Evolutionary conservation across 805 yeast genomes (phyloP).

Genomic region (Ogataea minuta): DNA sequence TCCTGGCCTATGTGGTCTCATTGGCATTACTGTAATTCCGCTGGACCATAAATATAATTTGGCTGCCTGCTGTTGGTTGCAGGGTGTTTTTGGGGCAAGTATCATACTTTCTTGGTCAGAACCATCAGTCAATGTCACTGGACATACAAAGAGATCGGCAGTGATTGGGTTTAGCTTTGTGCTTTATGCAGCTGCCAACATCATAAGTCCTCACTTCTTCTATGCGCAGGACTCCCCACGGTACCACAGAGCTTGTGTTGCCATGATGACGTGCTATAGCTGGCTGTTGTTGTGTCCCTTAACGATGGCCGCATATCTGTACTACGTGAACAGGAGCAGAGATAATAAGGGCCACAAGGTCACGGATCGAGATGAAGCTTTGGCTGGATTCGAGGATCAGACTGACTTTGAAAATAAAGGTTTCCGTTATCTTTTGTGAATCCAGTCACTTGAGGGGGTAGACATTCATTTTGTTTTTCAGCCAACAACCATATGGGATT

Average conservation of each 20-base stretch:
- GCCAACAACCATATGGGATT: too few species aligned
- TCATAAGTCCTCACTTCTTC: slow-evolving; percentile 51
- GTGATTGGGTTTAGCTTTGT: slow-evolving; percentile 43
- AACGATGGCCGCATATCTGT: slow-evolving; percentile 24
- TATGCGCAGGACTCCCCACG: slow-evolving; percentile 42
- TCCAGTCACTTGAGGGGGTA: not conserved
- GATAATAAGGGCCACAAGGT: slow-evolving; percentile 33
- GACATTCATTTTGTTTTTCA: too few species aligned
- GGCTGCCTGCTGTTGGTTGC: slow-evolving; percentile 12
- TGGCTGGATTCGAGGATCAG: slow-evolving; percentile 33
- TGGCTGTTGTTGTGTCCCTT: slow-evolving; percentile 4
- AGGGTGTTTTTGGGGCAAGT: slow-evolving; percentile 15
- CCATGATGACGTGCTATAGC: slow-evolving; percentile 18
- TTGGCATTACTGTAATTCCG: slow-evolving; percentile 40
- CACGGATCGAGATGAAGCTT: slow-evolving; percentile 27
- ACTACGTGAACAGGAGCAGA: slow-evolving; percentile 40
- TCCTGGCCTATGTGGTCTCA: slow-evolving; percentile 42
- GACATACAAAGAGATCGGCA: slow-evolving; percentile 50
- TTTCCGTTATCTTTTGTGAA: slow-evolving; percentile 22
- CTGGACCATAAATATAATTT: slow-evolving; percentile 32
- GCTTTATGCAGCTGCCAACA: slow-evolving; percentile 51
- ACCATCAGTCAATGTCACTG: slow-evolving; percentile 37
- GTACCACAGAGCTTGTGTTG: slow-evolving; percentile 38
- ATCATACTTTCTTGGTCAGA: slow-evolving; percentile 18
- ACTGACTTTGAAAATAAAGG: slow-evolving; percentile 32